Conservation (phyloP, 192 early-diverging fungal genomes). For the Rhizoclosmatium sp. region DNA sequence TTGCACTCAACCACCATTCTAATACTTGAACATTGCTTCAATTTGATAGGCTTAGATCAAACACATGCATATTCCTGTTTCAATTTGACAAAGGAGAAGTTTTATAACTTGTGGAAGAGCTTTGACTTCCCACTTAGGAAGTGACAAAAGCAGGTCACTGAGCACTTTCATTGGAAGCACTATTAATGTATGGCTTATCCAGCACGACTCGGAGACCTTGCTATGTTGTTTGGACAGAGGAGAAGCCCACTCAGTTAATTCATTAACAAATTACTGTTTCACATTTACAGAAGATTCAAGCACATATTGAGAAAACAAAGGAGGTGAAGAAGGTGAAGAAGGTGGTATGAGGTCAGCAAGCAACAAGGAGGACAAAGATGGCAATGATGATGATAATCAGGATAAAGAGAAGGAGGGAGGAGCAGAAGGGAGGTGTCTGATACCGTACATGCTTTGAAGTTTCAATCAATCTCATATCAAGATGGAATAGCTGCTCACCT, state of each 20-base stretch:
- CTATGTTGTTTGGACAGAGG: background rate
- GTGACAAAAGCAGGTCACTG: background rate
- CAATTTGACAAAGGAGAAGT: background rate
- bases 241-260: background rate
- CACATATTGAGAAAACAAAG: background rate
- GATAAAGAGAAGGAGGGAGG: background rate
- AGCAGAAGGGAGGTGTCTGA: no score
- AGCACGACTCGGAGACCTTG: slow-evolving; percentile 2
- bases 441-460: background rate
- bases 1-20: background rate
- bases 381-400: background rate
- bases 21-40: background rate
- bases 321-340: background rate
- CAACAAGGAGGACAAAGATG: background rate
- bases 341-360: background rate
- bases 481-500: background rate
- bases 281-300: background rate
- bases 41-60: background rate
- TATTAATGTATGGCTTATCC: background rate
- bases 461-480: background rate
- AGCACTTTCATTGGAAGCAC: background rate
- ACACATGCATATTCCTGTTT: background rate
- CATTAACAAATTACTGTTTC: background rate
- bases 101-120: background rate
- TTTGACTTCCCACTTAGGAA: background rate